phyloP scores from a whole-genome alignment of 2,329 filamentous ascomycete genomes.

The Verticillium alfalfae region DNA sequence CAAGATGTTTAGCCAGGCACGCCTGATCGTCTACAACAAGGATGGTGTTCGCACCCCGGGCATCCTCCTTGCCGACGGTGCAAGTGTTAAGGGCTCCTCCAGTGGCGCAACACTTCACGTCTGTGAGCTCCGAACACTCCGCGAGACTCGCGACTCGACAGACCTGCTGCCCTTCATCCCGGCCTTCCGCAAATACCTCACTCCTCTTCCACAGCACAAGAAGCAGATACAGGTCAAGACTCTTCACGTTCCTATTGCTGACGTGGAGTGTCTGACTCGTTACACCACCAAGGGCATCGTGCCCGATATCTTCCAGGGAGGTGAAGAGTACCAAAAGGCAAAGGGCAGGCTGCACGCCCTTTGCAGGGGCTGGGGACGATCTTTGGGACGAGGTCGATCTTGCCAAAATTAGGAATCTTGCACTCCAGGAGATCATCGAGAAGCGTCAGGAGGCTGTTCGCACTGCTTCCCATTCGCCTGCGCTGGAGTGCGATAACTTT shows the following conservation, averaged over 20 bases:
- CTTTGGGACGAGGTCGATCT: slow-evolving; percentile 84
- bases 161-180: slow-evolving; percentile 82
- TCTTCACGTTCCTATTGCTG: slow-evolving; percentile 64
- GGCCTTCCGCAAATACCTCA: slow-evolving; percentile 61
- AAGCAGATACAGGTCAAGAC: slow-evolving; percentile 64
- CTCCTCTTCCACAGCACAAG: slow-evolving; percentile 59
- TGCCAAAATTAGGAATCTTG: slow-evolving; percentile 73
- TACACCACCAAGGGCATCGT: slow-evolving; percentile 55
- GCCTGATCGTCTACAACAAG: slow-evolving; percentile 79
- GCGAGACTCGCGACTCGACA: slow-evolving; percentile 68
- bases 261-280: slow-evolving; percentile 80
- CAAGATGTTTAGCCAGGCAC: slow-evolving; percentile 68
- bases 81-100: slow-evolving; percentile 50
- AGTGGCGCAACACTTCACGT: slow-evolving; percentile 68
- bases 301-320: slow-evolving; percentile 51
- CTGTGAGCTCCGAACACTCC: slow-evolving; percentile 66
- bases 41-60: slow-evolving; percentile 80
- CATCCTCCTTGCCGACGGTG: slow-evolving; percentile 71
- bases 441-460: slow-evolving; percentile 60
- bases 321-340: slow-evolving; percentile 45
- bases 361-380: slow-evolving; percentile 70
- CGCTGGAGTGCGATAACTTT: slow-evolving; percentile 69
- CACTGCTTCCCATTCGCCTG: slow-evolving; percentile 59
- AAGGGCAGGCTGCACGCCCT: slow-evolving; percentile 64
- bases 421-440: slow-evolving; percentile 72